phyloP scores from a whole-genome alignment of 805 yeast genomes.

The Tetrapisispora pingtungensis region DNA sequence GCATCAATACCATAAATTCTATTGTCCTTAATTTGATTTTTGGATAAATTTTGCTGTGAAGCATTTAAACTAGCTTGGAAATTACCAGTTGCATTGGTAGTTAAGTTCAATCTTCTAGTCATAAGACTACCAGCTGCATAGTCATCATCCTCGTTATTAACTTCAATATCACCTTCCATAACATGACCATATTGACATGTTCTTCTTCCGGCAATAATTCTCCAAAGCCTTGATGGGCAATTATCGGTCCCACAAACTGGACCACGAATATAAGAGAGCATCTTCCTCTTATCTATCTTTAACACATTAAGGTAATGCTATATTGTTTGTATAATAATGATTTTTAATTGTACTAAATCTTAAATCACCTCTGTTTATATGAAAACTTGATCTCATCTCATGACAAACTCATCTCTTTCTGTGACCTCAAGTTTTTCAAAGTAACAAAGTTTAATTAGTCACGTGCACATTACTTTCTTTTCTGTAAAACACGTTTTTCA shows the following conservation, averaged over 20 bases:
- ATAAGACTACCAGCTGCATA: conserved; percentile 30
- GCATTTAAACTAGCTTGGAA: conserved; percentile 27
- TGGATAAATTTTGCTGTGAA: conserved; percentile 18
- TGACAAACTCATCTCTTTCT: no score
- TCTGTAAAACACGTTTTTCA: no score
- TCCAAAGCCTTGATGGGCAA: conserved; percentile 72
- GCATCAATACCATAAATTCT: conserved; percentile 42
- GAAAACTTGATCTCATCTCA: no score
- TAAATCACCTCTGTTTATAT: no score
- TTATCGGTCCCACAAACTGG: conserved; percentile 83
- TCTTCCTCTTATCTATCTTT: conserved; percentile 1
- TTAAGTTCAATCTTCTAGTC: conserved; percentile 47
- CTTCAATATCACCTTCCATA: conserved; percentile 65
- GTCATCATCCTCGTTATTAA: conserved; percentile 75
- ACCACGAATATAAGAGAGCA: conserved; percentile 52
- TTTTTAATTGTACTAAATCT: no score
- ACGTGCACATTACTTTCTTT: no score
- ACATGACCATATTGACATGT: conserved; percentile 91
- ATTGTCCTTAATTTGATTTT: conserved; percentile 10
- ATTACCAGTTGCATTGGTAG: conserved; percentile 34
- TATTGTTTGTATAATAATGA: no score
- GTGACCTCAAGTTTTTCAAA: no score
- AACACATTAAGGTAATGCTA: background rate
- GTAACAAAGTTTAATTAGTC: no score
- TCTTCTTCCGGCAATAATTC: conserved; percentile 61